Evolutionary conservation across 2,329 filamentous ascomycete genomes (phyloP), one percentile per base, ranked within the genome.

Genomic region (Claviceps sp.): DNA sequence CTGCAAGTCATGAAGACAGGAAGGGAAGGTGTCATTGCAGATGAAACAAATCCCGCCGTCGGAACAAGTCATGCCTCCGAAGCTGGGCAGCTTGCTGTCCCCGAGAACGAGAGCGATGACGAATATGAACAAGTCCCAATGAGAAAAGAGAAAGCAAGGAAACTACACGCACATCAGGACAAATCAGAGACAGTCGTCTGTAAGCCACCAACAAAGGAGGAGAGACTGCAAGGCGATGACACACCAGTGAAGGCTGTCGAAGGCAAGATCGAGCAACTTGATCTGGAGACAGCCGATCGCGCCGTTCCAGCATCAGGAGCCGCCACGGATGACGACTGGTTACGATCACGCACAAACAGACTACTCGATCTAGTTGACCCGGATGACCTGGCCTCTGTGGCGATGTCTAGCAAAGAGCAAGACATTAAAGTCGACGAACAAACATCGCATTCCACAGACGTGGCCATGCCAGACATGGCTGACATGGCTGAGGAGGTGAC

Each of bases 291-390:
- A 50, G 54, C 56, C 50, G 58, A 61, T 50, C 56, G 58, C 52
- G 58, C 62, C 50, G 56, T 61, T 44, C 57, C 60, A 55, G 53
- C 61, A 59, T 52, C 63, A 58, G 71, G 72, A 49, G 74, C 82
- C 3, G 84, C 82, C 3, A 84, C 85, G 22, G 89, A 96, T 68
- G 82, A 84, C 55, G 90, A 97, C 67, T 98, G 93, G 93, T 74
- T 96, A 59, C 82, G 91, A 53, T 91, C 87, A 56, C 82, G 87
- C 59, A 97, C 90, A 14, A 96, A 84, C 68, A 80, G 91, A 60
- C 72, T 95, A 48, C 75, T 96, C 49, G 93, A 91, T 65, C 73
- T 97, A 30, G 75, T 90, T 51, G 88, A 95, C 60, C 85, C 88
- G 44, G 84, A 84, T 54, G 80, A 85, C 54, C 58, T 70, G 54